Evolutionary conservation across 2,329 filamentous ascomycete species (phyloP).

Genomic region (Teratosphaeria zuluensis): DNA sequence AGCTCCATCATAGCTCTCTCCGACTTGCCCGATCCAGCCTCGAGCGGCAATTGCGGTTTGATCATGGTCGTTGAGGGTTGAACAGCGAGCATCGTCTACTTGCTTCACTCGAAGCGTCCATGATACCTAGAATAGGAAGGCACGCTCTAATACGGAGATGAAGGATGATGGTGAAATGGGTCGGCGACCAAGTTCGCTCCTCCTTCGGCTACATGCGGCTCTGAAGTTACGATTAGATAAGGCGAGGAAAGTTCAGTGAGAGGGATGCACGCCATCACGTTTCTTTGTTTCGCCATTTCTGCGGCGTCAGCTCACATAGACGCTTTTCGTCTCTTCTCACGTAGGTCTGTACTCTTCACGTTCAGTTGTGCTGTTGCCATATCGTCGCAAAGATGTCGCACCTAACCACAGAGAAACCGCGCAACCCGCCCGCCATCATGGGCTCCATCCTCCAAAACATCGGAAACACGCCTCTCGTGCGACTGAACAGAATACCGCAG

Average conservation of each 20-base stretch:
- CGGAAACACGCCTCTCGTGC: slow-evolving; percentile 90
- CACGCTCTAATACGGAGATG: not conserved
- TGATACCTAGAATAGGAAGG: not conserved
- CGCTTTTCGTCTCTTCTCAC: not conserved
- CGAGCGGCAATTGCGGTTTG: not conserved
- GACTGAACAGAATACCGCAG: slow-evolving; percentile 84
- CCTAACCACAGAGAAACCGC: slow-evolving; percentile 34
- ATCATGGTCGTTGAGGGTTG: not conserved
- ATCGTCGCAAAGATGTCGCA: slow-evolving; percentile 19
- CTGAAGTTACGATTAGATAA: slow-evolving; percentile 1
- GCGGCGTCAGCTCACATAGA: not conserved
- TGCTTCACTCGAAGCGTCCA: not conserved
- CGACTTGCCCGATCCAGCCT: not conserved
- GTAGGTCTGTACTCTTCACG: not conserved
- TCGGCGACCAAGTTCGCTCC: not conserved
- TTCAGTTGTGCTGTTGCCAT: slow-evolving; percentile 1
- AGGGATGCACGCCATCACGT: not conserved
- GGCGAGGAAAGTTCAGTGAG: not conserved
- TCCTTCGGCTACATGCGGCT: slow-evolving; percentile 1
- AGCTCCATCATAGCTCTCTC: not conserved
- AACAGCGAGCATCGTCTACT: not conserved
- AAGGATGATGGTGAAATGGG: not conserved
- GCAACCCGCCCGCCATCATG: slow-evolving; percentile 47
- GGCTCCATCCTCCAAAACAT: slow-evolving; percentile 76
- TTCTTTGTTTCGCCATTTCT: not conserved